Base-by-base conservation (phyloP, 83 land plant species). In the Thuja plicata region DNA sequence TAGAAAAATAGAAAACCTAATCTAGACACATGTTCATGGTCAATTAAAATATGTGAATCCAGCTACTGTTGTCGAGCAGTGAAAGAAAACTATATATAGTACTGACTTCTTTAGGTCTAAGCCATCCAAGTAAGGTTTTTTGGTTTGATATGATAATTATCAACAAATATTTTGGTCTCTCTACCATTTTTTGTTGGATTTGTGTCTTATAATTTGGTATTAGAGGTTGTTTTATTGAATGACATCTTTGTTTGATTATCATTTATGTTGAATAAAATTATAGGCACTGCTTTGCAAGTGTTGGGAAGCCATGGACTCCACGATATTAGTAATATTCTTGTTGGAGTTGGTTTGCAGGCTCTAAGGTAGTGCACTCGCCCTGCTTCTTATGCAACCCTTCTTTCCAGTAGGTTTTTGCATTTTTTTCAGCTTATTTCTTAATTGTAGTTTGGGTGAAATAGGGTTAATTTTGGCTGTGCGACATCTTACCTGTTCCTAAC, bases 61-160 rank as follows among this genome's bases (percentile, higher is more conserved):
- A n/a, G n/a, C n/a, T n/a, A n/a, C n/a, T 93, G 32, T 9, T 94
- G 87, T 83, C 73, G 86, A 94, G 95, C 88, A 91, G 92, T 89
- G 86, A 92, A 70, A 55, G 87, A 17, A 93, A 91, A 87, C 74
- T 93, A 71, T 94, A 94, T 89, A 82, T 91, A 32, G 37, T 94
- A 50, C 88, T 85, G 3, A 35, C 89, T 54, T 82, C 89, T n/a
- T 77, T n/a, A 82, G n/a, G 74, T 54, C 10, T 8, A 41, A 86
- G 88, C 82, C 84, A 74, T 30, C 30, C 88, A 90, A 91, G 95
- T 94, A 80, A 80, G 93, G 93, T 24, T 71, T 88, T 45, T 73
- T n/a, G 54, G 19, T 34, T 86, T 34, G 55, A 40, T 82, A 32
- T 55, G 21, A 34, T 45, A 27, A 19, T 27, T 27, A 43, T 41